Evolutionary conservation across 2,329 filamentous ascomycete species (phyloP).

Genomic region (Neoscytalidium dimidiatum): DNA sequence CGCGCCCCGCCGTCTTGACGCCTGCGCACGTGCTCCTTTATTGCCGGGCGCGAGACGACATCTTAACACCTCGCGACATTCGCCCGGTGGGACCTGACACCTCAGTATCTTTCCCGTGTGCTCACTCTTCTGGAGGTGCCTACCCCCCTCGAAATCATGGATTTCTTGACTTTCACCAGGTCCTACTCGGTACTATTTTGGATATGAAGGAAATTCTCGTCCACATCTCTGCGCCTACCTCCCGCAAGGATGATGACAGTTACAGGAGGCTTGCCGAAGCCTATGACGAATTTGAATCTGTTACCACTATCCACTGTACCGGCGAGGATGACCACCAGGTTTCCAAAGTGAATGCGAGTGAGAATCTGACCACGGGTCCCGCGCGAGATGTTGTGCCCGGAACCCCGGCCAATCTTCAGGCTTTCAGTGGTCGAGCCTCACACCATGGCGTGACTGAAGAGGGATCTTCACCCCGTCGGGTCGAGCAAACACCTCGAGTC

Average conservation of each 20-base stretch:
- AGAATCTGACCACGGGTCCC: neutral
- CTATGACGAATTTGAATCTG: slow-evolving; percentile 40
- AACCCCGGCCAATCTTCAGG: neutral
- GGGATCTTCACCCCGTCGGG: neutral
- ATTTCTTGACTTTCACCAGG: neutral
- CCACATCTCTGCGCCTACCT: slow-evolving; percentile 48
- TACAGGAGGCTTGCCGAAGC: slow-evolving; percentile 42
- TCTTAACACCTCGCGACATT: neutral
- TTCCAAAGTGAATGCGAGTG: neutral
- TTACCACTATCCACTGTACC: neutral
- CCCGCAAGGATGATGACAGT: slow-evolving; percentile 43
- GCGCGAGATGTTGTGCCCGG: neutral
- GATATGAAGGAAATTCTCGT: slow-evolving; percentile 47
- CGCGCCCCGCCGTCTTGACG: neutral
- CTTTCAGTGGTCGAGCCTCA: no score
- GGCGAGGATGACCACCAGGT: neutral
- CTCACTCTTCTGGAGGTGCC: neutral
- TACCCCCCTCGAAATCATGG: neutral
- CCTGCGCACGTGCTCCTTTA: neutral
- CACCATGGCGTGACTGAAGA: neutral
- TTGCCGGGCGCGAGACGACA: neutral
- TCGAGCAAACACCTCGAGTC: neutral
- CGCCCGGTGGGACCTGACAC: neutral
- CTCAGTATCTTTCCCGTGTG: neutral
- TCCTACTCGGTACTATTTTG: slow-evolving; percentile 14